Percentiles rank a stretch among this genome's conserved stretches.
phyloP scores from a whole-genome alignment of 116 monocot genomes.

The Zostera marina region DNA sequence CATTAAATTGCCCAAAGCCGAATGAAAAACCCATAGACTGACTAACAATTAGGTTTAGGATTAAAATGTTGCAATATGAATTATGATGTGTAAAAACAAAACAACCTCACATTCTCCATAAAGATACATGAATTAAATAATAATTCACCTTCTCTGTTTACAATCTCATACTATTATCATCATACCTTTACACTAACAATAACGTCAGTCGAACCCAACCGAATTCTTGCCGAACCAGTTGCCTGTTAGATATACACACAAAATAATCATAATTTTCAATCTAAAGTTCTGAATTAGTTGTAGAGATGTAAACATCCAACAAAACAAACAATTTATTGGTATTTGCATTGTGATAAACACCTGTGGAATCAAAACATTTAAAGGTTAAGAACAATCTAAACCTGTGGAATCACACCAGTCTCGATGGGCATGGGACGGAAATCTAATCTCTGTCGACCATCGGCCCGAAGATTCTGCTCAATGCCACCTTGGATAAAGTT shows the following conservation, averaged over 20 bases:
- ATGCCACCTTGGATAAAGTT: slow-evolving; percentile 65
- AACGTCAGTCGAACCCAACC: slow-evolving; percentile 72
- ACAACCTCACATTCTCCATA: neutral
- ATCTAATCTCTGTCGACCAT: slow-evolving; percentile 48
- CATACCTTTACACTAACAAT: slow-evolving; percentile 82
- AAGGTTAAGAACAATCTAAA: slow-evolving; percentile 10
- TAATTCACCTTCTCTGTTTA: neutral
- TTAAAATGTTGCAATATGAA: no score
- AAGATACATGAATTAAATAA: neutral
- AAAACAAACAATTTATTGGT: no score
- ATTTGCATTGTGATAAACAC: slow-evolving; percentile 7
- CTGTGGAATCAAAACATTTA: slow-evolving; percentile 95
- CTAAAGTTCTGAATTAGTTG: no score
- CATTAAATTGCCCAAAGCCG: no score
- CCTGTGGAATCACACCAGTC: slow-evolving; percentile 89
- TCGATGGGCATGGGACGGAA: slow-evolving; percentile 59
- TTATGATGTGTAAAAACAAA: neutral
- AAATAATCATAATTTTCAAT: neutral
- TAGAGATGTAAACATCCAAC: no score
- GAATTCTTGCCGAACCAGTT: slow-evolving; percentile 69
- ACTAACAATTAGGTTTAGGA: no score
- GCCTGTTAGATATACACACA: slow-evolving; percentile 28
- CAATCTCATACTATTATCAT: no score
- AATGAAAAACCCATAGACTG: no score
- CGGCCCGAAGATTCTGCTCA: slow-evolving; percentile 55